Evolutionary conservation across 1,284 basidiomycete genomes (phyloP).

Genomic region (Moesziomyces sp.): DNA sequence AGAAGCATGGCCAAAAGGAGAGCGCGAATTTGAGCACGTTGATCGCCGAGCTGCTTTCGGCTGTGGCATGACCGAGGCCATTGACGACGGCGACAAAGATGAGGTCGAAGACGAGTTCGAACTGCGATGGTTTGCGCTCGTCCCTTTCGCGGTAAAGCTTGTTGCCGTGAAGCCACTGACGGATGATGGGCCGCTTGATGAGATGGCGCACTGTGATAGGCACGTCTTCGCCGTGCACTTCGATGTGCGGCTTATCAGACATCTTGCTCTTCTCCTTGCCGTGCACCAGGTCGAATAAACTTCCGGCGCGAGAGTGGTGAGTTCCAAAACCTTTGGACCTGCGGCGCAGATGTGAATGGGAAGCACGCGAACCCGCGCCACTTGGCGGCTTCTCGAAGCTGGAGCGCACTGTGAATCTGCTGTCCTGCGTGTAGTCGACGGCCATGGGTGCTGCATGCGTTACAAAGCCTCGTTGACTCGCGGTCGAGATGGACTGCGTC

Average conservation of each 20-base stretch:
- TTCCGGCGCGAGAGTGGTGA: constrained; percentile 18
- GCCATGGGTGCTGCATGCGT: constrained; percentile 25
- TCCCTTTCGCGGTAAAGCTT: constrained; percentile 63
- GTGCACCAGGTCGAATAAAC: constrained; percentile 43
- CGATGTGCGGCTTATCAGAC: constrained; percentile 30
- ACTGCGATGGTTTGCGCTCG: constrained; percentile 61
- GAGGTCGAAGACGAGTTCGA: constrained; percentile 67
- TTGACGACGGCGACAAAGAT: constrained; percentile 58
- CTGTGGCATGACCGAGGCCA: constrained; percentile 57
- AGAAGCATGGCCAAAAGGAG: constrained; percentile 62
- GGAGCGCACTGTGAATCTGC: constrained; percentile 7
- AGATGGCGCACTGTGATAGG: constrained; percentile 61
- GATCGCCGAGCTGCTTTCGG: constrained; percentile 59
- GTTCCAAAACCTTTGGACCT: constrained; percentile 14
- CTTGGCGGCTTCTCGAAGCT: constrained; percentile 6
- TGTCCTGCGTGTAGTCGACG: constrained; percentile 13
- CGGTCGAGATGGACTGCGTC: background rate
- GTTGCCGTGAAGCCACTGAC: constrained; percentile 65
- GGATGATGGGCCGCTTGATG: constrained; percentile 63
- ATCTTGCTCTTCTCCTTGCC: constrained; percentile 13
- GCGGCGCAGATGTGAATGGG: constrained; percentile 16
- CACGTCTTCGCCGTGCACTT: constrained; percentile 50
- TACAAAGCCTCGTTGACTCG: constrained; percentile 13
- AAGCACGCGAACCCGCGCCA: background rate
- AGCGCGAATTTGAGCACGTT: constrained; percentile 65